Evolutionary conservation across 257 asterid genomes (phyloP), one percentile per base, ranked within the genome.

Genomic region (Nicotiana obtusifolia): DNA sequence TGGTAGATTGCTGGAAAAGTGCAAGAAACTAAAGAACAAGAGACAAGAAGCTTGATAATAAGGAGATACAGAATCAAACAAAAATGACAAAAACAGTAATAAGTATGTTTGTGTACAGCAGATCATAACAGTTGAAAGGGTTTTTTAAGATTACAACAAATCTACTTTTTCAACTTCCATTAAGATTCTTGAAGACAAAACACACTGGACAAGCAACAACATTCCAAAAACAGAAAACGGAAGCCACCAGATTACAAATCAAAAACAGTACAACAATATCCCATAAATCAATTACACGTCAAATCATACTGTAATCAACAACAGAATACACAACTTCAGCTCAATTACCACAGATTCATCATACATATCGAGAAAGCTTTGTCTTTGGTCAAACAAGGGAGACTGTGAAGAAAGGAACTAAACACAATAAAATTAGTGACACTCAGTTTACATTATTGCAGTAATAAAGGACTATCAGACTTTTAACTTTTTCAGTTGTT

Each of bases 101-200:
- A 71, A 86, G 84, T 82, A 88, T 82, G 84, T 78, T 49, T 37
- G 60, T 76, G 59, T 30, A 84, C 83, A 87, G 83, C 87, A 83
- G 84, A 84, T 69, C 85, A 79, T 37, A 83, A 84, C 76, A 84
- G 87, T 71, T 49, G 80, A 82, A 86, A 90, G 84, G 83, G 75
- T 64, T 80, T 81, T 83, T 80, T 76, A 80, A 80, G 73, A 82
- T 81, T 53, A 83, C 56, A 85, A 86, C 84, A 82, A 85, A 80
- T 81, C 79, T 64, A 80, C 80, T 80, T 84, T 61, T 57, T 2
- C 76, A 64, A 52, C 83, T 80, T 52, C 83, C 80, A 64, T 81
- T 64, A 86, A 88, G 91, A 95, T 91, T 92, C 93, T 85, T 85
- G 69, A 60, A 81, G 89, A 91, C 95, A 93, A 91, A 80, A 52